phyloP scores from a whole-genome alignment of 2,329 filamentous ascomycete genomes.

The Chaetoscypha palmicola region DNA sequence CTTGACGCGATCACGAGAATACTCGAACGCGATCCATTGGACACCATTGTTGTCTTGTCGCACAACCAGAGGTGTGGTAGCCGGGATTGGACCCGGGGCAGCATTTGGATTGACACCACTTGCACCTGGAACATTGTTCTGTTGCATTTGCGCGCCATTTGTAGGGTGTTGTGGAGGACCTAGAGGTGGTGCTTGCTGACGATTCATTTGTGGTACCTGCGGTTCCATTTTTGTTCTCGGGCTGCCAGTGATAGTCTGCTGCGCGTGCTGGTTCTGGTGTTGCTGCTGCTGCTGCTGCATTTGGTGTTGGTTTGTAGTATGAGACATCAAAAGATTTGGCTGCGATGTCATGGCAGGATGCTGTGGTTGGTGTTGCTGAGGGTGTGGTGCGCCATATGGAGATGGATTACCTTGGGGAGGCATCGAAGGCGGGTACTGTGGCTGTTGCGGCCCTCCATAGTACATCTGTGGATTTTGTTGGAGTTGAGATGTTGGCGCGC shows the following conservation, averaged over 20 bases:
- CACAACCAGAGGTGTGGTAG: conserved; percentile 89
- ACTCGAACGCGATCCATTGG: conserved; percentile 98
- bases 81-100: conserved; percentile 91
- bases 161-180: conserved; percentile 36
- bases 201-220: conserved; percentile 56
- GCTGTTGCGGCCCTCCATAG: conserved; percentile 44
- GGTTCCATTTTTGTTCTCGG: conserved; percentile 58
- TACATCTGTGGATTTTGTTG: conserved; percentile 79
- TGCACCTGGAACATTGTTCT: conserved; percentile 34
- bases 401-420: conserved; percentile 53
- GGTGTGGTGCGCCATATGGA: conserved; percentile 52
- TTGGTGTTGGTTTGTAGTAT: conserved; percentile 47
- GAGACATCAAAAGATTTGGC: conserved; percentile 61
- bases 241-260: conserved; percentile 53
- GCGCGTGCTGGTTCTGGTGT: conserved; percentile 46
- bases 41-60: conserved; percentile 93
- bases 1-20: conserved; percentile 93
- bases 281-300: conserved; percentile 55
- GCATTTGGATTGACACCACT: conserved; percentile 74
- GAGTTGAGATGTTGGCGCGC: conserved; percentile 69
- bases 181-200: conserved; percentile 47
- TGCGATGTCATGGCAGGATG: conserved; percentile 51
- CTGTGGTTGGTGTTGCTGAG: conserved; percentile 36
- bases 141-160: conserved; percentile 39
- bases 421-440: conserved; percentile 58